Evolutionary conservation across 164 flowering plant species (phyloP), one percentile per base, ranked within the genome.

Genomic region (Berberis thunbergii): DNA sequence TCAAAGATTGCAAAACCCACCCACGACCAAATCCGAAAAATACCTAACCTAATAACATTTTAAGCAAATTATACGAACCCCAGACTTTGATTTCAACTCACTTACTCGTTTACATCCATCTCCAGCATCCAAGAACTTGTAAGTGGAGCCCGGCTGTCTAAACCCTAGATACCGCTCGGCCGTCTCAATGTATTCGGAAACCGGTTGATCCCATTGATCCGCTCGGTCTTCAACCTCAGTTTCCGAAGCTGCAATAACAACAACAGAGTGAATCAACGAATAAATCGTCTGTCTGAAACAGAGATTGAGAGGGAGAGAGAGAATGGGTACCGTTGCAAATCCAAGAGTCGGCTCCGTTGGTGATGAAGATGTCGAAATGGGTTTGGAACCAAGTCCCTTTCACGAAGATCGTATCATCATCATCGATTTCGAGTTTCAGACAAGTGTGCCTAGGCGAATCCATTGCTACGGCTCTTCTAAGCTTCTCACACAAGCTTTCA

Each of bases 171-270:
- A 78, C 41, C 73, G 72, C 81, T 93, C 96, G 0, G 96, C 86
- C 59, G 85, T 72, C 7, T 78, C 80, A 49, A 93, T 70, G 70
- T 93, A 93, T n/a, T 84, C 92, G 2, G 79, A 45, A 44, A 81
- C 87, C 48, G 88, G 79, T 65, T 93, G 97, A 64, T 93, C 98
- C 98, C 98, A 93, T 67, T 81, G 89, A 5, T 76, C 76, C 10
- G 97, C 97, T 46, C 97, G 76, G 66, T 87, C 89, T 13, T 62
- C 69, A 56, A 93, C 96, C 65, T 93, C 92, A 41, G 73, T 82
- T 59, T 86, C 88, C 45, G 88, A 72, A 6, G 93, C 96, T 91
- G 74, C 45, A 43, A 57, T 61, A 49, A 45, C 10, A 69, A 61
- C 13, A 12, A 49, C 40, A 42, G 39, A 45, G n/a, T 43, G 26